Base-by-base conservation (phyloP, 495 filamentous ascomycete species). In the Xylaria bambusicola region DNA sequence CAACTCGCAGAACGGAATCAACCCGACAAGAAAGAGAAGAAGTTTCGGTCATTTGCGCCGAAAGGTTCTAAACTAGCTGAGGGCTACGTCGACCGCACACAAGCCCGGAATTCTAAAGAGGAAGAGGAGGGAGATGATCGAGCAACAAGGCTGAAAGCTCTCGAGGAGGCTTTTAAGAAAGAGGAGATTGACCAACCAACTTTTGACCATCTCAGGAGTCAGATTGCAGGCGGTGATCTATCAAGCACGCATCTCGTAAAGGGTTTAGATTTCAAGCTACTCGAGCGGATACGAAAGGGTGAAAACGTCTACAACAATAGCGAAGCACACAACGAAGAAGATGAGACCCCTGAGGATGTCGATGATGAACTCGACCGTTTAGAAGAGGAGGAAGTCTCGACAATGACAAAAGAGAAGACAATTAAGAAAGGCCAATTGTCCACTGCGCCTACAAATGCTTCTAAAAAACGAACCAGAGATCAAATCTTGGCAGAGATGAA, bases 21-120 rank as follows among this genome's bases (percentile, higher is more conserved):
- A 52, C 67, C 72, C n/a, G 63, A 74, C 23, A 58, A 73, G 73
- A 35, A 64, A 66, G 9, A 90, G 82, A 77, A 88, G 70, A 95
- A 93, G 80, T 85, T 86, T 62, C 87, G 88, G 20, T 85, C 86
- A 1, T 88, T 86, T 9, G 88, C 87, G 2, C 94, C 94, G 0
- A 94, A 94, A 70, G 94, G 95, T 24, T 85, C 83, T 54, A 92
- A 87, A 64, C 73, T 96, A 21, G 85, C 87, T 6, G 68, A 83
- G 18, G 94, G 92, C 4, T 98, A 97, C 68, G 82, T 86, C 61
- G 95, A 98, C 71, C 90, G 95, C n/a, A 82, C 92, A 9, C 77
- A 84, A 52, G 60, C 72, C 56, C 66, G 84, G 36, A 63, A 75
- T 29, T 76, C 79, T 18, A 74, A 83, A 20, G 84, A 87, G 52